These are phyloP conservation scores for Lasiodiplodia theobromae DNA, from an alignment of 2,329 filamentous ascomycete species.

Conservation along the genomic window DNA sequence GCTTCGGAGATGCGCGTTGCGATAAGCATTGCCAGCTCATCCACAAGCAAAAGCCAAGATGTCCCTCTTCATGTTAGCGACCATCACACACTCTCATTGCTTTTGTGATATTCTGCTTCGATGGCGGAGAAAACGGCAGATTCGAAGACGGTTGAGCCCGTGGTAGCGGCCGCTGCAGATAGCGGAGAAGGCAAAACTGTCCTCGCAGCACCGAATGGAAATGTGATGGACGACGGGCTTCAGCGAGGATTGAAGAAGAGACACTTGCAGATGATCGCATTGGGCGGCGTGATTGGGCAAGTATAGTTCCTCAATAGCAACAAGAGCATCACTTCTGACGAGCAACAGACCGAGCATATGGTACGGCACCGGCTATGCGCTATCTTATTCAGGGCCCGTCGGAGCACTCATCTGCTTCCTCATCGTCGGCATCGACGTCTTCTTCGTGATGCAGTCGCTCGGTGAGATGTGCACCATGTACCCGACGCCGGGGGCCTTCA, in stretches of 20 bases:
- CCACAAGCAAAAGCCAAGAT: too few relatives aligned
- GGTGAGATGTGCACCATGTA: conserved; percentile 78
- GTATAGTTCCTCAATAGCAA: not conserved
- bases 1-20: too few relatives aligned
- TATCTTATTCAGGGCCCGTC: not conserved
- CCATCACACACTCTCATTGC: too few relatives aligned
- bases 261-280: conserved; percentile 66
- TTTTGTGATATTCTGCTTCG: too few relatives aligned
- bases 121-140: not conserved
- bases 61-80: too few relatives aligned
- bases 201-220: not conserved
- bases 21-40: too few relatives aligned
- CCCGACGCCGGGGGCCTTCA: conserved; percentile 74
- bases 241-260: conserved; percentile 54
- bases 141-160: not conserved
- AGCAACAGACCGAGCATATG: conserved; percentile 27
- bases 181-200: not conserved
- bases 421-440: conserved; percentile 31
- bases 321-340: not conserved
- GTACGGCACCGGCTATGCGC: conserved; percentile 13
- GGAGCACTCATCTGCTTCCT: conserved; percentile 14
- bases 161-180: not conserved
- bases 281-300: conserved; percentile 48
- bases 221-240: conserved; percentile 23
- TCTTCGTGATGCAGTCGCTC: conserved; percentile 64